Conservation (phyloP, 192 early-diverging fungal genomes). For the Gaertneriomyces sp. region DNA sequence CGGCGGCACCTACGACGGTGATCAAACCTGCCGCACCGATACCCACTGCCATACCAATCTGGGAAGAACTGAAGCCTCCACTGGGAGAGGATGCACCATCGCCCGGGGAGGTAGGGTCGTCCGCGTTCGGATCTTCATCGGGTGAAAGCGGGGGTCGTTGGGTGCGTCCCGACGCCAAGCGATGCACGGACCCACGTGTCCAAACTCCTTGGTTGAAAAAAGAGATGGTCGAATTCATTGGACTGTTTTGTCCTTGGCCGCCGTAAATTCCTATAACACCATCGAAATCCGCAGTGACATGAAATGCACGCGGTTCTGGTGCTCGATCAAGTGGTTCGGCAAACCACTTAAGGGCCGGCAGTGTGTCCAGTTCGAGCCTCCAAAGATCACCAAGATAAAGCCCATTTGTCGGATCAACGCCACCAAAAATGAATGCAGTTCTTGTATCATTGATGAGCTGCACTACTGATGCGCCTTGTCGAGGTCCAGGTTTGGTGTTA, state of each 20-base stretch:
- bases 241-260: background rate
- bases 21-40: background rate
- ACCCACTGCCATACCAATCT: background rate
- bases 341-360: background rate
- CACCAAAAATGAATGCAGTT: background rate
- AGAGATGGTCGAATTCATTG: background rate
- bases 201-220: background rate
- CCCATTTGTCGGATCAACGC: background rate
- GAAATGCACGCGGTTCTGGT: conserved; percentile 1
- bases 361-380: background rate
- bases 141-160: background rate
- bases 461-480: background rate
- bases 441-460: background rate
- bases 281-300: background rate
- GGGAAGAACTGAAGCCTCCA: background rate
- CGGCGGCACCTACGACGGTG: conserved; percentile 3
- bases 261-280: conserved; percentile 4
- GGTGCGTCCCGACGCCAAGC: background rate
- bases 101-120: background rate
- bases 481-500: background rate
- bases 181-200: background rate
- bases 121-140: background rate
- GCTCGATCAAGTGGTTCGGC: background rate
- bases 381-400: conserved; percentile 5
- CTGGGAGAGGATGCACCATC: too few species aligned